A percentile compares a stretch with the other conserved stretches of the same genome.
Conservation (phyloP, 192 early-diverging fungal species). For the Entomortierella beljakovae region DNA sequence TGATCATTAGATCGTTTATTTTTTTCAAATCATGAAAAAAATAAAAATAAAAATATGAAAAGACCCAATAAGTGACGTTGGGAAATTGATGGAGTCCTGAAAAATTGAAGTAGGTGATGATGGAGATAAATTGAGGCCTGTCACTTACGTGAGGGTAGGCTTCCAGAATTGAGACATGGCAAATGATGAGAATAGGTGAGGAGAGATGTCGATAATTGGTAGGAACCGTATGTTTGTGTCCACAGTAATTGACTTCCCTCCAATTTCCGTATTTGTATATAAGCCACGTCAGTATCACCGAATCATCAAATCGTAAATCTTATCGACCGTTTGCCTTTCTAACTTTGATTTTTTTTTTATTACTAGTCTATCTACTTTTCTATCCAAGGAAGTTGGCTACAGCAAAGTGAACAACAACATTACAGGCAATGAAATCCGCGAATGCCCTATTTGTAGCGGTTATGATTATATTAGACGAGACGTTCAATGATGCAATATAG, state of each 20-base stretch:
- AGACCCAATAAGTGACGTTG: too few relatives aligned
- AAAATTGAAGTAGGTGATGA: not conserved
- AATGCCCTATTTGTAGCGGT: constrained; percentile 75
- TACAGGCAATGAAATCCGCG: constrained; percentile 92
- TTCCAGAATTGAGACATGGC: constrained; percentile 55
- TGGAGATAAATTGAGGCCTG: not conserved
- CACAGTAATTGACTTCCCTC: not conserved
- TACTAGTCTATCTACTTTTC: constrained; percentile 17
- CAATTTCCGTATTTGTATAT: not conserved
- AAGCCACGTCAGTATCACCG: constrained; percentile 4
- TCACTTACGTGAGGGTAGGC: constrained; percentile 53
- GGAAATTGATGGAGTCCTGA: not conserved
- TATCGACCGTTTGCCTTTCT: too few relatives aligned
- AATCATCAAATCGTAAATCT: not conserved
- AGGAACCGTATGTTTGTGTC: constrained; percentile 21
- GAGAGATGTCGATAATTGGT: constrained; percentile 14
- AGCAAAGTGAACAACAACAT: constrained; percentile 88
- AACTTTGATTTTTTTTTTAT: too few relatives aligned
- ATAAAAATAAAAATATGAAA: too few relatives aligned
- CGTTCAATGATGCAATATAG: not conserved
- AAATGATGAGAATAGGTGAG: constrained; percentile 11
- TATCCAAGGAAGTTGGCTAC: constrained; percentile 95
- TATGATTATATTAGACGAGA: not conserved
- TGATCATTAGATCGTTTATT: too few relatives aligned
- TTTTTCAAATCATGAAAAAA: too few relatives aligned